phyloP scores from a whole-genome alignment of 495 filamentous ascomycete genomes.

The Aspergillus sparsus region DNA sequence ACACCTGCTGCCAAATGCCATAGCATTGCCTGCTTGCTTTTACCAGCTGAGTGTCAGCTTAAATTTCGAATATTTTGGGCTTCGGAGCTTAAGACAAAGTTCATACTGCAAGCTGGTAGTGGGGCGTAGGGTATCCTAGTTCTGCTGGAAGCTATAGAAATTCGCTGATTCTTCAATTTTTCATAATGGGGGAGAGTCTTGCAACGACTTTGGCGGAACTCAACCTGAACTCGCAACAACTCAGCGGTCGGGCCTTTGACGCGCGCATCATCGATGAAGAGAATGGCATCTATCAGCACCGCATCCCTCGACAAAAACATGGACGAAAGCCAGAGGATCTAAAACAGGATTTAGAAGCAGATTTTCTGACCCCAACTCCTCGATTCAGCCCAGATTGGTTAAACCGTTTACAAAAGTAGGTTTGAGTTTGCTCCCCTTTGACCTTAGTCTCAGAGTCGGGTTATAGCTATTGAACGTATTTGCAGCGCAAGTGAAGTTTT shows the following conservation, averaged over 20 bases:
- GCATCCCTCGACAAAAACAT: slow-evolving; percentile 57
- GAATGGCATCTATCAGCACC: slow-evolving; percentile 29
- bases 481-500: background rate
- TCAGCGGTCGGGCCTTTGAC: slow-evolving; percentile 34
- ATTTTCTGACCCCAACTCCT: slow-evolving; percentile 76
- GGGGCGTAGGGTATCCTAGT: too few species aligned
- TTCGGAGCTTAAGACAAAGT: too few species aligned
- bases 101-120: too few species aligned
- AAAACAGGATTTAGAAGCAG: slow-evolving; percentile 67
- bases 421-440: background rate
- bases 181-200: slow-evolving; percentile 32
- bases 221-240: slow-evolving; percentile 27
- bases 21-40: too few species aligned
- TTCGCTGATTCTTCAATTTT: background rate
- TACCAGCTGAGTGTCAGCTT: too few species aligned
- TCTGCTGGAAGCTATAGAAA: too few species aligned
- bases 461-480: too few species aligned
- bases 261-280: slow-evolving; percentile 39
- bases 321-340: slow-evolving; percentile 54
- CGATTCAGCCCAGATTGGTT: slow-evolving; percentile 81
- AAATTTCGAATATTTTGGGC: too few species aligned
- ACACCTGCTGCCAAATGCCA: too few species aligned
- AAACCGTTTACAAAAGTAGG: slow-evolving; percentile 78
- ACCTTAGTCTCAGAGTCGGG: background rate
- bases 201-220: slow-evolving; percentile 35